Evolutionary conservation across 2,329 filamentous ascomycete genomes (phyloP).

Genomic region (Verticillium nonalfalfae): DNA sequence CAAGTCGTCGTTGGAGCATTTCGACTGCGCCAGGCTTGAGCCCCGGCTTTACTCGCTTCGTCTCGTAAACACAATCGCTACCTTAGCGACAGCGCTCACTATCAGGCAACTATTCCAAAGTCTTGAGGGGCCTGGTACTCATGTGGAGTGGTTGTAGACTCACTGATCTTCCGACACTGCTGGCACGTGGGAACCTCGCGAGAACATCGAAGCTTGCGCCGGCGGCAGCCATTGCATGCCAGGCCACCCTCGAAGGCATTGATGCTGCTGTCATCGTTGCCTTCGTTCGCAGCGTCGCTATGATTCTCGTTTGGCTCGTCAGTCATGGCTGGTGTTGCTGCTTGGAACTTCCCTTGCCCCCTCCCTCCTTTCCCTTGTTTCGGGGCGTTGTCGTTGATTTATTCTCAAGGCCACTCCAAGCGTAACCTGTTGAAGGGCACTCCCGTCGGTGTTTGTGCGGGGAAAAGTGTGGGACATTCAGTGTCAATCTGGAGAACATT

Average conservation of each 20-base stretch:
- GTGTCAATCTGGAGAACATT: not conserved
- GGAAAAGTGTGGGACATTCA: not conserved
- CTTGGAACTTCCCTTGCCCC: not conserved
- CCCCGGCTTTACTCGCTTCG: constrained; percentile 25
- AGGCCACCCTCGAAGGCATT: constrained; percentile 1
- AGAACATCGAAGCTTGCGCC: constrained; percentile 6
- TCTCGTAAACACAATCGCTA: constrained; percentile 21
- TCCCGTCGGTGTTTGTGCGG: not conserved
- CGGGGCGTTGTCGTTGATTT: not conserved
- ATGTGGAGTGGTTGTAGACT: not conserved
- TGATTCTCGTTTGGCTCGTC: not conserved
- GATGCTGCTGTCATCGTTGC: not conserved
- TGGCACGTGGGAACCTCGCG: constrained; percentile 6
- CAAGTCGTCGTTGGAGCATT: constrained; percentile 24
- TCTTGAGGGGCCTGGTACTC: not conserved
- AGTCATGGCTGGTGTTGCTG: not conserved
- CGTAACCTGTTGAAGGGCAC: not conserved
- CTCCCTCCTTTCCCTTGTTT: too few relatives aligned
- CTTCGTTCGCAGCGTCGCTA: not conserved
- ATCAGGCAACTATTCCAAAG: not conserved
- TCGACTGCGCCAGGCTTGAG: constrained; percentile 30
- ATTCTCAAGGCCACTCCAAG: not conserved
- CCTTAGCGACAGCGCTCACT: not conserved
- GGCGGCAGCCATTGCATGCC: constrained; percentile 8
- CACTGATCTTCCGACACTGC: constrained; percentile 8